phyloP scores from a whole-genome alignment of 495 filamentous ascomycete genomes.

The Neurospora sp. region DNA sequence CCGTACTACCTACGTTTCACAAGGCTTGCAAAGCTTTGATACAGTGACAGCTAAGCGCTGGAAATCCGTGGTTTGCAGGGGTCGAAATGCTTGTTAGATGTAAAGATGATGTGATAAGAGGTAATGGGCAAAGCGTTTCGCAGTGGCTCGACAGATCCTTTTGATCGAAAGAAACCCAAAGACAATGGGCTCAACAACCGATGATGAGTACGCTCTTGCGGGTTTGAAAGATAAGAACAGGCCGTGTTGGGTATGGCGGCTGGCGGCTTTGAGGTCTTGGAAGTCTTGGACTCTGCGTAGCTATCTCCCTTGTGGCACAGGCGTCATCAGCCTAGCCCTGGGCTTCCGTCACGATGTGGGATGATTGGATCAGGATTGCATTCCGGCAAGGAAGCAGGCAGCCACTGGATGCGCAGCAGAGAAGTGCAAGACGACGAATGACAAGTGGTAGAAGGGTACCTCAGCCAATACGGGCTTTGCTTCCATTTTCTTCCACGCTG shows the following conservation, averaged over 20 bases:
- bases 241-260: background rate
- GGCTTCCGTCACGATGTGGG: background rate
- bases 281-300: background rate
- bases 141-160: background rate
- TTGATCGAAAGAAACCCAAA: background rate
- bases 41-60: background rate
- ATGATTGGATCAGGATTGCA: background rate
- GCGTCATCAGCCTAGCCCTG: background rate
- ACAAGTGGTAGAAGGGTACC: background rate
- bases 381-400: background rate
- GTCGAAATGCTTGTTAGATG: background rate
- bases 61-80: background rate
- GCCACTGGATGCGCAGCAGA: background rate
- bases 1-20: background rate
- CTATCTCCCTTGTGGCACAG: background rate
- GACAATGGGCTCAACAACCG: background rate
- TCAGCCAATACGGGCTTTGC: too few relatives aligned
- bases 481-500: background rate
- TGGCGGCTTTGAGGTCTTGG: background rate
- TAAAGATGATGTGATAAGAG: background rate
- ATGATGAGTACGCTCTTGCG: background rate
- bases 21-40: background rate
- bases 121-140: background rate
- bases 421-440: background rate
- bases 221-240: background rate